Evolutionary conservation across 176 grass and related monocot genomes (phyloP).

Genomic region (Phoenix roebelenii): DNA sequence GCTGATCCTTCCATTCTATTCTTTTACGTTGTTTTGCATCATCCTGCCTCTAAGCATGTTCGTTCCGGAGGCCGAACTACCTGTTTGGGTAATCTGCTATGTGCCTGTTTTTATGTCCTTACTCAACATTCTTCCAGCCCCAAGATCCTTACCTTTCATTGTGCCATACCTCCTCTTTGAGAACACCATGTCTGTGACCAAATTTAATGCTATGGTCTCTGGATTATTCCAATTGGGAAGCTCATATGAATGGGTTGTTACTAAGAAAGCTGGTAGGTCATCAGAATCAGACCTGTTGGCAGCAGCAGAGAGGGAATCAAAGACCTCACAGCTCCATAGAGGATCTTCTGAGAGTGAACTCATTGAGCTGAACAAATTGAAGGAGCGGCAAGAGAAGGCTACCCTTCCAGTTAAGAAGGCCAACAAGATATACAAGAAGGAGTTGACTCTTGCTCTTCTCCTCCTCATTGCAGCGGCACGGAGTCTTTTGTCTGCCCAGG

Average conservation of each 20-base stretch:
- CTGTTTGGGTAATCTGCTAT: conserved; percentile 77
- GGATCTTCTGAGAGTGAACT: conserved; percentile 36
- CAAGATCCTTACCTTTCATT: conserved; percentile 72
- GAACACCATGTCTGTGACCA: conserved; percentile 84
- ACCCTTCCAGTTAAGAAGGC: conserved; percentile 16
- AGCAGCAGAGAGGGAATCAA: conserved; percentile 23
- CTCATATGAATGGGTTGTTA: conserved; percentile 76
- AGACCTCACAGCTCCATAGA: conserved; percentile 36
- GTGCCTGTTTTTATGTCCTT: conserved; percentile 67
- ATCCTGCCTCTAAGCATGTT: conserved; percentile 79
- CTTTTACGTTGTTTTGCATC: conserved; percentile 80
- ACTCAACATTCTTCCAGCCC: conserved; percentile 60
- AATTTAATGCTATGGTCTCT: conserved; percentile 82
- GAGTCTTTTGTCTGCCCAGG: conserved; percentile 67
- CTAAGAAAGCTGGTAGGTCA: conserved; percentile 66
- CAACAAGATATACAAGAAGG: conserved; percentile 83
- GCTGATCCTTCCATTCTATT: conserved; percentile 75
- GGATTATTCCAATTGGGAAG: conserved; percentile 69
- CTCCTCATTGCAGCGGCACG: conserved; percentile 53
- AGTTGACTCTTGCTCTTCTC: conserved; percentile 60
- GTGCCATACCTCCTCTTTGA: conserved; percentile 81
- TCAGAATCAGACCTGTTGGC: conserved; percentile 43
- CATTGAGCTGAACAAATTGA: conserved; percentile 23
- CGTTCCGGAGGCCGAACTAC: conserved; percentile 62
- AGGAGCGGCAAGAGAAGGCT: conserved; percentile 21